Conservation (phyloP, 805 yeast genomes). For the Cyberlindnera samutprakarnensis region DNA sequence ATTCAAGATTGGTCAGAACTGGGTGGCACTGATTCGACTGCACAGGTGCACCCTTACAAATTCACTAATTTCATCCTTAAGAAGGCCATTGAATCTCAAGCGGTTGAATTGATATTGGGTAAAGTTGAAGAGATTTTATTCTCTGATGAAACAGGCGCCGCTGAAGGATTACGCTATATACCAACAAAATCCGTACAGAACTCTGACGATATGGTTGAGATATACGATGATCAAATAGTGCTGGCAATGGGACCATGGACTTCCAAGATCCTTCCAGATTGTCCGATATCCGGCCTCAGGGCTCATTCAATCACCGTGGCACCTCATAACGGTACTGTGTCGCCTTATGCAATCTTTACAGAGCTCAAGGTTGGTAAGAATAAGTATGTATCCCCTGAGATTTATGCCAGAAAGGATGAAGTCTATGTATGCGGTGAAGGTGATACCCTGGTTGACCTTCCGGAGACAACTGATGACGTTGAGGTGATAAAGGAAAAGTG, state of each 20-base stretch:
- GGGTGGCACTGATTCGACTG: conserved; percentile 84
- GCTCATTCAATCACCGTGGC: conserved; percentile 93
- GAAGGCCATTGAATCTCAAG: conserved; percentile 75
- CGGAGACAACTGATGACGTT: conserved; percentile 91
- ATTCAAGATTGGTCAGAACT: conserved; percentile 70
- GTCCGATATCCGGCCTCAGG: conserved; percentile 89
- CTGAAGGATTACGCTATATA: conserved; percentile 62
- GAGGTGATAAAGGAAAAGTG: conserved; percentile 83
- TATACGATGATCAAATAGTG: conserved; percentile 71
- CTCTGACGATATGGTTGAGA: conserved; percentile 31
- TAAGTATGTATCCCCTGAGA: conserved; percentile 81
- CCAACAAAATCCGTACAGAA: conserved; percentile 25
- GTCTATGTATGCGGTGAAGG: conserved; percentile 98
- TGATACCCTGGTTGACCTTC: conserved; percentile 81
- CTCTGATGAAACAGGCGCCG: conserved; percentile 55
- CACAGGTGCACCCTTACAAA: conserved; percentile 93
- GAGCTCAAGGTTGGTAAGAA: conserved; percentile 68
- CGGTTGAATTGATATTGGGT: conserved; percentile 80
- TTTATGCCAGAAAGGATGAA: conserved; percentile 92
- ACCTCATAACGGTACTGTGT: conserved; percentile 69
- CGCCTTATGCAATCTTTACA: conserved; percentile 91
- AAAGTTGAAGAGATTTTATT: conserved; percentile 65
- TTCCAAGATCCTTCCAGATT: conserved; percentile 77
- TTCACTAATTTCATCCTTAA: conserved; percentile 80
- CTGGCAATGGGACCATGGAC: conserved; percentile 97